Conservation (phyloP, 192 early-diverging fungal genomes). For the Podila minutissima region DNA sequence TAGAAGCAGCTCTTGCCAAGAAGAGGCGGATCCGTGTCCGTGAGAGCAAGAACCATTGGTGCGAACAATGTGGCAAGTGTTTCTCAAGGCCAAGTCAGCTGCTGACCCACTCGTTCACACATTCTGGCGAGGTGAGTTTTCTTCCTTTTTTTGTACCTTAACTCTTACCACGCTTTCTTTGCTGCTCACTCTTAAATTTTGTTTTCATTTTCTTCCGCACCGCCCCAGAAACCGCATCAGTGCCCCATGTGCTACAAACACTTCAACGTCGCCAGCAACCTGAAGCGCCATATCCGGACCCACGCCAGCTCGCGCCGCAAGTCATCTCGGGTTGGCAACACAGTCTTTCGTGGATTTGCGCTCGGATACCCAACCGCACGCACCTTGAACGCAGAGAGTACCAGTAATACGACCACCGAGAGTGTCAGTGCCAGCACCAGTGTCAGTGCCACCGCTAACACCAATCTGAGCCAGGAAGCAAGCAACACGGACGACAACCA, state of each 20-base stretch:
- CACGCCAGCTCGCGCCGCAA: constrained; percentile 26
- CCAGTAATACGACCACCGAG: not conserved
- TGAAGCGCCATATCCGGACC: constrained; percentile 38
- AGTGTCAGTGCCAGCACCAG: not conserved
- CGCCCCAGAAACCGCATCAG: constrained; percentile 33
- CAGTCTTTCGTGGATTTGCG: constrained; percentile 33
- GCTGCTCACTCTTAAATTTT: not conserved
- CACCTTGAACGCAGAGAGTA: not conserved
- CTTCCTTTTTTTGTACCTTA: not conserved
- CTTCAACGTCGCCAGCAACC: constrained; percentile 49
- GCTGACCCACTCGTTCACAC: constrained; percentile 28
- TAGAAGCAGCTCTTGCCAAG: not conserved
- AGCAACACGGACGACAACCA: not conserved
- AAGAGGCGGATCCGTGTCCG: constrained; percentile 1
- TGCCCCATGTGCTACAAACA: constrained; percentile 27
- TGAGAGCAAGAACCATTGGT: constrained; percentile 36
- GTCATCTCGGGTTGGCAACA: constrained; percentile 11
- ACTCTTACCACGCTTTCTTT: not conserved
- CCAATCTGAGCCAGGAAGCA: not conserved
- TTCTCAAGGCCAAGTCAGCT: constrained; percentile 45
- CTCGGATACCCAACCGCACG: constrained; percentile 6
- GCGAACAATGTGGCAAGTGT: constrained; percentile 19
- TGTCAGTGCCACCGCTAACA: not conserved
- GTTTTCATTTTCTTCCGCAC: not conserved
- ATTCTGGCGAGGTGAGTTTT: constrained; percentile 26